A percentile compares a stretch with the other conserved stretches of the same genome.
Conservation (phyloP, 352 stramenopile species). For the Phytophthora gonapodyides region DNA sequence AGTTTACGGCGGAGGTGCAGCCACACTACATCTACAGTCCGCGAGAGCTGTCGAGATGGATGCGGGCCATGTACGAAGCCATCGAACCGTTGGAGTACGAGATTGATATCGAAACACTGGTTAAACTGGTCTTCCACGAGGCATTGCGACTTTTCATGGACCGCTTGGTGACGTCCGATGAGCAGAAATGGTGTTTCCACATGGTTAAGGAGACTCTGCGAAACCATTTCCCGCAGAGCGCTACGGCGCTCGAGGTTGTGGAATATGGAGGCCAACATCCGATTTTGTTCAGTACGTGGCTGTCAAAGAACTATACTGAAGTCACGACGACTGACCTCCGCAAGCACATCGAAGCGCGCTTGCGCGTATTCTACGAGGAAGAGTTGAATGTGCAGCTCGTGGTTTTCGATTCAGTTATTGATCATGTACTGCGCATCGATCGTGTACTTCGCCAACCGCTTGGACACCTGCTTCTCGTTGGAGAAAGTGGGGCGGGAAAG, state of each 20-base stretch:
- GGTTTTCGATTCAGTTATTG: conserved; percentile 99
- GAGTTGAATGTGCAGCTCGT: conserved; percentile 99
- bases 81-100: conserved; percentile 96
- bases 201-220: conserved; percentile 84
- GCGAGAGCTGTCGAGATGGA: conserved; percentile 98
- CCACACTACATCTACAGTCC: conserved; percentile 99
- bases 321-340: conserved; percentile 93
- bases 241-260: conserved; percentile 69
- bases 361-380: conserved; percentile 99
- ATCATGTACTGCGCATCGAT: conserved; percentile 99
- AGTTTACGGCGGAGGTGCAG: conserved; percentile 93
- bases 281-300: conserved; percentile 98
- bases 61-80: conserved; percentile 98
- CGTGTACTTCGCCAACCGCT: conserved; percentile 98
- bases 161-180: conserved; percentile 96
- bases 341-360: conserved; percentile 95
- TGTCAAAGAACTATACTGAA: conserved; percentile 97
- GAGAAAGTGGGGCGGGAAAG: conserved; percentile 98
- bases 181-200: conserved; percentile 96
- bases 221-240: conserved; percentile 84
- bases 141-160: conserved; percentile 99
- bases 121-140: conserved; percentile 99
- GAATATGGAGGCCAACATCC: conserved; percentile 88
- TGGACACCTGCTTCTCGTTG: conserved; percentile 98
- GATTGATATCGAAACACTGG: conserved; percentile 95